These are phyloP conservation scores for Phyllosticta capitalensis DNA, from an alignment of 2,329 filamentous ascomycete genomes.

Conservation along the genomic window DNA sequence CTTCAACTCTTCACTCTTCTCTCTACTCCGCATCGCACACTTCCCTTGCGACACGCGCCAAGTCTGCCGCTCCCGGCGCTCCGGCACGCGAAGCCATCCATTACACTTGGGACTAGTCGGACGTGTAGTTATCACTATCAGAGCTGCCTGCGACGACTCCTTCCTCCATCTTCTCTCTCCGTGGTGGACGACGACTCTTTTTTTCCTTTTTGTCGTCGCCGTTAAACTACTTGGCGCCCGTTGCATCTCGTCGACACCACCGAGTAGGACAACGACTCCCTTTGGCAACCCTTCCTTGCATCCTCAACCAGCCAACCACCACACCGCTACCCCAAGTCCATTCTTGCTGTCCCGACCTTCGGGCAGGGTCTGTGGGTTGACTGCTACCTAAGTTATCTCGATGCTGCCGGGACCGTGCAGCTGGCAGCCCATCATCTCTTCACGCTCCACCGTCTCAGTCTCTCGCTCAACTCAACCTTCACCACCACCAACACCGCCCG, in stretches of 20 bases:
- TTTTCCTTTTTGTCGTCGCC: too few species aligned
- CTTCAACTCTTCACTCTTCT: neutral
- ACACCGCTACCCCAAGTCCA: conserved; percentile 9
- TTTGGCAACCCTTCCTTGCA: conserved; percentile 11
- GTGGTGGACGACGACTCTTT: too few species aligned
- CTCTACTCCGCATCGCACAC: neutral
- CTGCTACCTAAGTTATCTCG: too few species aligned
- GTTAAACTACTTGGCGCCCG: too few species aligned
- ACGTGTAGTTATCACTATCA: too few species aligned
- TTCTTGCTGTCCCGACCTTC: conserved; percentile 10
- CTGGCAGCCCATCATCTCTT: neutral
- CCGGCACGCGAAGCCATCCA: neutral
- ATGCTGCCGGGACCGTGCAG: conserved; percentile 12
- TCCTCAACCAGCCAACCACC: conserved; percentile 11
- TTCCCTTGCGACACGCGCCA: neutral
- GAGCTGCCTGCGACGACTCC: too few species aligned
- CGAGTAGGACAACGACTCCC: conserved; percentile 1
- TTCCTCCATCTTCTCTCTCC: too few species aligned
- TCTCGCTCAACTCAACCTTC: conserved; percentile 1
- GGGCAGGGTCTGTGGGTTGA: conserved; percentile 8
- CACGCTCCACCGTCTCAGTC: conserved; percentile 2
- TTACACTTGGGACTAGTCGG: too few species aligned
- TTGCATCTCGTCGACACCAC: too few species aligned
- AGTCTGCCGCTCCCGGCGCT: neutral
- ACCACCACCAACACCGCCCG: neutral